Base-by-base conservation (phyloP, 139 green algal species). In the Chlorella sp. region DNA sequence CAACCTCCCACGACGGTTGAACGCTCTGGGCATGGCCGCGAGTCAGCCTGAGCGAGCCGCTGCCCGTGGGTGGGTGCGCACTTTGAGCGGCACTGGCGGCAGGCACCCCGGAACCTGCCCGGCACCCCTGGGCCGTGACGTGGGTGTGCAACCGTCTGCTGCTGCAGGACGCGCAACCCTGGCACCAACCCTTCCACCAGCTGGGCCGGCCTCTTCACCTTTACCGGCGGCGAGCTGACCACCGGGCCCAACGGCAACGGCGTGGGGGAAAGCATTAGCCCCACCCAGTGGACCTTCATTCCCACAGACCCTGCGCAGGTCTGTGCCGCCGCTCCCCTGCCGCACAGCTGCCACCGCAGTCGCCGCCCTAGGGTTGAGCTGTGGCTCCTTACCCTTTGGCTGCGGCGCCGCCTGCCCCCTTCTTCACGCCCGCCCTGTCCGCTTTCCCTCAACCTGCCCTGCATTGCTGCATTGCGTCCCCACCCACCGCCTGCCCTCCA, bases 181-280 rank as follows among this genome's bases (percentile, higher is more conserved):
- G 86, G 77, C 24, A 36, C 48, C 60, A 81, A 86, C 60, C 86
- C 86, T 36, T 80, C n/a, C 53, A 86, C 36, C 26, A 80, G 36
- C 60, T 90, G 86, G 86, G 61, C 86, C 1, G 77, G 86, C 71
- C 86, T 85, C 48, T 90, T 90, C 30, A 79, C 75, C 5, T 83
- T 90, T 15, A 40, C 36, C 30, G 86, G 86, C 19, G 86, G 73
- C 39, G 61, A 48, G 57, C 73, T 90, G 26, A 90, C 75, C 24
- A 90, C 73, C 9, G 86, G 86, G 0, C 86, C 86, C 57, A 90
- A 90, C 86, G 86, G 86, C 53, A 78, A 83, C 16, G 86, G 86
- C 36, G 86, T 86, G 76, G 9, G 24, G 1, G 22, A 66, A 14
- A 40, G 85, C 57, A 7, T 79, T 22, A 39, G 53, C 12, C 11